Percentiles rank a stretch among this genome's conserved stretches.
phyloP scores from a whole-genome alignment of 768 basidiomycete species.

The Psilocybe tampanensis region DNA sequence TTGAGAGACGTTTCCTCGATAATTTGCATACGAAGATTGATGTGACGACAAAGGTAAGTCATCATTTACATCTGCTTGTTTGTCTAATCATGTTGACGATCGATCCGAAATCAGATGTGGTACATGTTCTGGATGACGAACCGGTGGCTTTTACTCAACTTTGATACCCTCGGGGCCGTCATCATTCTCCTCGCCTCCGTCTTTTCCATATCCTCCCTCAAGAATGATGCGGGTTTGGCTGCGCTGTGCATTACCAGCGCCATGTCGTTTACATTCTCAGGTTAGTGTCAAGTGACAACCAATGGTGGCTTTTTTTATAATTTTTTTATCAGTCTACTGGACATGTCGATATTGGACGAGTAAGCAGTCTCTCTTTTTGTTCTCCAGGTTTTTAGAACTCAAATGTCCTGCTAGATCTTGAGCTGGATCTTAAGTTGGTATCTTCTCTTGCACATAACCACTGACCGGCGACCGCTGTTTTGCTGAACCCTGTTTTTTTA shows the following conservation, averaged over 20 bases:
- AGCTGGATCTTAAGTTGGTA: constrained; percentile 74
- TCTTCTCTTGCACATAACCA: constrained; percentile 30
- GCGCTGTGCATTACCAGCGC: constrained; percentile 78
- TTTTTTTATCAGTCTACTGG: constrained; percentile 46
- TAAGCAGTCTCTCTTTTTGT: constrained; percentile 18
- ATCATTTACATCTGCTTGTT: too few species aligned
- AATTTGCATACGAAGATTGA: constrained; percentile 75
- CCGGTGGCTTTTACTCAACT: constrained; percentile 82
- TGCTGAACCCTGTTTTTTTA: constrained; percentile 28
- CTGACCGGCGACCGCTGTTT: too few species aligned
- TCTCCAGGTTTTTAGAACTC: too few species aligned
- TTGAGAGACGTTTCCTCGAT: constrained; percentile 76
- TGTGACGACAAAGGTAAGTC: constrained; percentile 67
- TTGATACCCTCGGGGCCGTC: constrained; percentile 75
- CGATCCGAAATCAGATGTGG: too few species aligned
- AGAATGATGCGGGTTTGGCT: constrained; percentile 59
- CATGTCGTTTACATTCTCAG: constrained; percentile 51
- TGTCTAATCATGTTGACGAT: too few species aligned
- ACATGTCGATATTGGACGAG: constrained; percentile 53
- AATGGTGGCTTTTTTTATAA: background rate
- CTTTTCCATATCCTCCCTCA: constrained; percentile 67
- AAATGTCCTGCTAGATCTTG: constrained; percentile 54
- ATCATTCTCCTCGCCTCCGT: constrained; percentile 76
- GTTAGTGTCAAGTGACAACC: constrained; percentile 18
- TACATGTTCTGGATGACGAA: constrained; percentile 91